Evolutionary conservation across 768 basidiomycete species (phyloP), one percentile per base, ranked within the genome.

Genomic region (Tulasnella sp.): DNA sequence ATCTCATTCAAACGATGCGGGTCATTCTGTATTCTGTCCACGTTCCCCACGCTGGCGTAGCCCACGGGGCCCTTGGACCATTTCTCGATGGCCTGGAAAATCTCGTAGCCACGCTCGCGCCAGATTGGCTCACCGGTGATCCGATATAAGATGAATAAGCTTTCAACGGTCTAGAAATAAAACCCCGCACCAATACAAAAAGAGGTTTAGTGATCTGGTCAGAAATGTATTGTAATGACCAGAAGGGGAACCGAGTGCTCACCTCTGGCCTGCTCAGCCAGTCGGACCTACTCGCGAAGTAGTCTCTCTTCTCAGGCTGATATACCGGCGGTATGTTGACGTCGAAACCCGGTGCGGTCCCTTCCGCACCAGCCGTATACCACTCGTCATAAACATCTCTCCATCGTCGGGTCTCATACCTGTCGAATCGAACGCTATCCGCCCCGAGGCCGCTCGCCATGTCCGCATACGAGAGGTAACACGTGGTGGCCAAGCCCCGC

Each of bases 181-280:
- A 41, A 21, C 10, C n/a, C 15, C 19, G 41, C n/a, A 29, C 17
- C 19, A 58, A 46, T 34, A 12, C 8, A 27, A n/a, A n/a, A n/a
- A n/a, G n/a, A n/a, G 54, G n/a, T 19, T 30, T 17, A 10, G n/a
- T 50, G 1, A 51, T 19, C n/a, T 31, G 38, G 29, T 12, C 12
- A 11, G 25, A 53, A 43, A 8, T 19, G 30, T 22, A 19, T 17
- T 3, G 54, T 12, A 44, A 48, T n/a, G n/a, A n/a, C n/a, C n/a
- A n/a, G n/a, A n/a, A n/a, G 9, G 24, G 46, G 11, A 31, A 31
- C 10, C 30, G 22, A 43, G 24, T 21, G 64, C 79, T 41, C 45
- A 83, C 85, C 79, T 88, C 85, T 0, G 87, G 87, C 25, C 87
- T 70, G 54, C 87, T 66, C 29, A 84, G 69, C 69, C 86, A 86